Evolutionary conservation across 345 rosid genomes (phyloP).

Genomic region (Camelina hispida): DNA sequence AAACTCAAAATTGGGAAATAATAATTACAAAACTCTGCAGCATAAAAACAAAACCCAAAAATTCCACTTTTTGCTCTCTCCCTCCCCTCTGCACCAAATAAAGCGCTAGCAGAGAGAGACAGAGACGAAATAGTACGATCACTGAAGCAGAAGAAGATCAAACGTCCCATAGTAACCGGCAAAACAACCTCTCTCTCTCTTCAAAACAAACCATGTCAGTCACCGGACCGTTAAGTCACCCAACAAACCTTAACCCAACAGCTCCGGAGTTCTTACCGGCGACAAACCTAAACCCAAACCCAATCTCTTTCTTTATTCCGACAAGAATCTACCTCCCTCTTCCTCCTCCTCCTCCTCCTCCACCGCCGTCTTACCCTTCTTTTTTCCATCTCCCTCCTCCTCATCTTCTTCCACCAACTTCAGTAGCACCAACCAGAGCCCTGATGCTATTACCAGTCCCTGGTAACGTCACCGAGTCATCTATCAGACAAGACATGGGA

Average conservation of each 20-base stretch:
- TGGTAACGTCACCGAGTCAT: conserved; percentile 57
- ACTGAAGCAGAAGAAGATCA: conserved; percentile 9
- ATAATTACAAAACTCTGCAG: conserved; percentile 18
- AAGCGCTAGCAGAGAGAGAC: neutral
- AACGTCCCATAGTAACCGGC: conserved; percentile 23
- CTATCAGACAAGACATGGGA: conserved; percentile 70
- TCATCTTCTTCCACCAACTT: conserved; percentile 48
- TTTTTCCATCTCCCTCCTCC: conserved; percentile 21
- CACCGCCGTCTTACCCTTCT: conserved; percentile 1
- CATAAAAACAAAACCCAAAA: conserved; percentile 18
- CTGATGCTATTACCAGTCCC: conserved; percentile 61
- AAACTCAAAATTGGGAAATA: neutral
- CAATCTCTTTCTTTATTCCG: conserved; percentile 39
- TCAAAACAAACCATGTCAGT: conserved; percentile 33
- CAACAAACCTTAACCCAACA: conserved; percentile 44
- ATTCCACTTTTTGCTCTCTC: conserved; percentile 11
- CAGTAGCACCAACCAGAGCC: conserved; percentile 64
- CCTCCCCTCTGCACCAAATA: neutral
- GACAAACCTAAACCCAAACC: conserved; percentile 32
- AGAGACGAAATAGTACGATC: conserved; percentile 21
- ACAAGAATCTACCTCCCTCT: conserved; percentile 45
- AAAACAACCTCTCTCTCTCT: neutral
- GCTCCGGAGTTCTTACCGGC: conserved; percentile 73
- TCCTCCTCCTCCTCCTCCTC: conserved; percentile 35
- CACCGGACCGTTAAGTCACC: conserved; percentile 5